Base-by-base conservation (phyloP, 192 early-diverging fungal species). In the Entomortierella chlamydospora region DNA sequence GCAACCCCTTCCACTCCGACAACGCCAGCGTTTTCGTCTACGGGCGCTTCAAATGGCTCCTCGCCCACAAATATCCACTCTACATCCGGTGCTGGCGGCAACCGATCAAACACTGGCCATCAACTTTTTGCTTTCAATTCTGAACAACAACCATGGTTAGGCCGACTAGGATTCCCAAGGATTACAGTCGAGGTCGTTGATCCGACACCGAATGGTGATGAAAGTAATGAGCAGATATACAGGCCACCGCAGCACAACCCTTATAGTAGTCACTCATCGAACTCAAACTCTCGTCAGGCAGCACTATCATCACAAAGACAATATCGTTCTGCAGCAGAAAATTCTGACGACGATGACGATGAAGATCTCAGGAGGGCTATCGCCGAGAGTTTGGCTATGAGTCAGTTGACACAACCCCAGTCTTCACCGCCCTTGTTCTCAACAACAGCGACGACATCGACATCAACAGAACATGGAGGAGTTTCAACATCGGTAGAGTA, bases 121-220 rank as follows among this genome's bases (percentile, higher is more conserved):
- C 76, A 79, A 37, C 49, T 79, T 4, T 79, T 79, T 41, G 68
- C 76, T 6, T 79, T 79, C 43, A 79, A 79, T 29, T 79, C 76
- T 33, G 76, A 79, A 29, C 76, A 79, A 20, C 76, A 79, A 23
- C 76, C 76, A 1, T 79, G 76, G 76, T 41, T 79, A 2, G 66
- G 68, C n/a, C 67, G 76, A 4, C 62, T 79, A 0, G 76, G 76
- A 4, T 78, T 79, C 34, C 76, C 76, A 50, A 64, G 68, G 49
- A 79, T 79, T 18, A 79, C 68, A 18, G 56, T 79, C 2, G 76
- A 79, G 42, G 76, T 79, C 2, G 76, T 79, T 20, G 76, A 79
- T 61, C 63, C 61, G 4, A 41, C 50, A n/a, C 61, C 69, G 54
- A 67, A 79, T 37, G 68, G 64, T 10, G 68, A 70, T 5, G 54